Evolutionary conservation across 192 early-diverging fungal genomes (phyloP).

Genomic region (Podila verticillata): DNA sequence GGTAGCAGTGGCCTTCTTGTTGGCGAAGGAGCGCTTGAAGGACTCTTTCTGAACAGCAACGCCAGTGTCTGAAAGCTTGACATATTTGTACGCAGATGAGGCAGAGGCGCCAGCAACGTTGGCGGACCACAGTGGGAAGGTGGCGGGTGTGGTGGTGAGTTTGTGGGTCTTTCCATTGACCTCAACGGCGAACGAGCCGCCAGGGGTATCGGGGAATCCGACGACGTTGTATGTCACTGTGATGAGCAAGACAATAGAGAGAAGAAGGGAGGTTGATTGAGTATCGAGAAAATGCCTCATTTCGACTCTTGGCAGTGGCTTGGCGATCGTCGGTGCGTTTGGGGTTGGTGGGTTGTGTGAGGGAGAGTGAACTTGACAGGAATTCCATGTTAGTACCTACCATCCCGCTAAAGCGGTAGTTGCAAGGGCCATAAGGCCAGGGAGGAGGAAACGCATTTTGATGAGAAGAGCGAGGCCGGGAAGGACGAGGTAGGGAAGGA

Average conservation of each 20-base stretch:
- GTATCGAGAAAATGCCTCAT: neutral
- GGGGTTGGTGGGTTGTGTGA: too few relatives aligned
- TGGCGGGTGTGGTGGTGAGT: constrained; percentile 17
- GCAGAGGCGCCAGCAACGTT: constrained; percentile 18
- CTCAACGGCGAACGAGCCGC: constrained; percentile 22
- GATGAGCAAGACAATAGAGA: neutral
- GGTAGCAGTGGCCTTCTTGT: constrained; percentile 19
- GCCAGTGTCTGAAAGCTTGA: constrained; percentile 13
- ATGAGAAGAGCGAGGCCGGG: neutral
- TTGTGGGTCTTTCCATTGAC: constrained; percentile 17
- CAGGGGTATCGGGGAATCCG: constrained; percentile 19
- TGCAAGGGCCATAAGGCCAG: constrained; percentile 22
- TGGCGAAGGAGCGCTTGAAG: constrained; percentile 11
- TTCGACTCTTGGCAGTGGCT: too few relatives aligned
- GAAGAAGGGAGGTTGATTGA: neutral
- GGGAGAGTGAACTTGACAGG: neutral
- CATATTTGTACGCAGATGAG: constrained; percentile 15
- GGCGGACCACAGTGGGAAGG: constrained; percentile 43
- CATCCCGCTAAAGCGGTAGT: constrained; percentile 29
- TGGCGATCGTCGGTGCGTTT: too few relatives aligned
- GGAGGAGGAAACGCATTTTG: constrained; percentile 24
- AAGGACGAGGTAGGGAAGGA: neutral
- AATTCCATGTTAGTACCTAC: constrained; percentile 11
- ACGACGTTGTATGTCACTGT: constrained; percentile 43
- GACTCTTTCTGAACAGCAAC: constrained; percentile 4